Conservation (phyloP, 345 rosid genomes). For the Turritis glabra region DNA sequence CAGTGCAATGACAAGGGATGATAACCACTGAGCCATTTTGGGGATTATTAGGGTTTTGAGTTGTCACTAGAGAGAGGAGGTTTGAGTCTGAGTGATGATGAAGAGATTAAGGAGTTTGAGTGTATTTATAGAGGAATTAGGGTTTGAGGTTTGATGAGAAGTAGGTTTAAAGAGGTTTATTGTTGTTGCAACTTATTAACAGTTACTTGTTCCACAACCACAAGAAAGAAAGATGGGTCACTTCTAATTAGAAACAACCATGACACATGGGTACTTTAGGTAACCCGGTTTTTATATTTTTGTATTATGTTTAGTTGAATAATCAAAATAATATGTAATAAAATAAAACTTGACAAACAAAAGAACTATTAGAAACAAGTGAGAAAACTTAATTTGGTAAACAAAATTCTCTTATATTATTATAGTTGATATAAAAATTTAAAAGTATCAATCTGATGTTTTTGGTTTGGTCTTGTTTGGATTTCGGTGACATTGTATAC, state of each 20-base stretch:
- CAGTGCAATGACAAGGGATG: constrained; percentile 28
- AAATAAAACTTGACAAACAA: background rate
- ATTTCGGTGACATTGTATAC: background rate
- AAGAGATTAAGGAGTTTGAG: background rate
- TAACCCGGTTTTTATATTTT: background rate
- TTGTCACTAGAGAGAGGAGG: background rate
- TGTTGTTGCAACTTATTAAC: constrained; percentile 29
- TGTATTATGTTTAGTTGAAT: background rate
- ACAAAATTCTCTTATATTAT: background rate
- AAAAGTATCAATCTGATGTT: background rate
- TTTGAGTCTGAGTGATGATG: constrained; percentile 23
- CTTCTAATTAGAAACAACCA: background rate
- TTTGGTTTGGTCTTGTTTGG: background rate
- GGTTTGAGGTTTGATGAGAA: constrained; percentile 29
- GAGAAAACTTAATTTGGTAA: background rate
- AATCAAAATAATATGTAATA: background rate
- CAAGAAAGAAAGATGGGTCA: constrained; percentile 4
- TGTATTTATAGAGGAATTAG: constrained; percentile 20
- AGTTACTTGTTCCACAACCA: constrained; percentile 18
- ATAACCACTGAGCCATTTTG: constrained; percentile 20
- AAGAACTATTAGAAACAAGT: background rate
- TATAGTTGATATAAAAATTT: background rate
- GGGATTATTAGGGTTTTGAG: background rate
- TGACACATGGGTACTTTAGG: background rate
- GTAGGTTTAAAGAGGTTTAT: background rate